Evolutionary conservation across 345 rosid species (phyloP).

Genomic region (Hypericum perforatum): DNA sequence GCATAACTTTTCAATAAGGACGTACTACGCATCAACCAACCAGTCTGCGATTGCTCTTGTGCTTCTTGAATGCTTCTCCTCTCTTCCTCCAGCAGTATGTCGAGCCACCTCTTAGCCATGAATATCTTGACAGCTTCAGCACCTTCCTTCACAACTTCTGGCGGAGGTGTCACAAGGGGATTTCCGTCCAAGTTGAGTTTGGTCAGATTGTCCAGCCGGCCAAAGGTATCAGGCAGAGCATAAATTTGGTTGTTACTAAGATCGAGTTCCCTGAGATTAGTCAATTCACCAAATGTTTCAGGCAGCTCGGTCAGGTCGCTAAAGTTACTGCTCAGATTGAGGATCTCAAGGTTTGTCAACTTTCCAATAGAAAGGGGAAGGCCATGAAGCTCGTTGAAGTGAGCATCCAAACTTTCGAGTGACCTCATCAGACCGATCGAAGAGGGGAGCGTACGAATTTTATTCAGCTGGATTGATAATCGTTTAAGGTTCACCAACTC

Average conservation of each 20-base stretch:
- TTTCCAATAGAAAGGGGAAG: slow-evolving; percentile 55
- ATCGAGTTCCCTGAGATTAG: slow-evolving; percentile 71
- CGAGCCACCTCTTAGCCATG: slow-evolving; percentile 74
- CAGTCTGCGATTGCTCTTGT: slow-evolving; percentile 39
- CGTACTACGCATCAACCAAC: slow-evolving; percentile 79
- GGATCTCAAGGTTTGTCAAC: slow-evolving; percentile 60
- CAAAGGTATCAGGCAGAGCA: slow-evolving; percentile 73
- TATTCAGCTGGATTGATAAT: too few relatives aligned
- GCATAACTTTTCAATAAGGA: slow-evolving; percentile 57
- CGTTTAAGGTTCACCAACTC: too few relatives aligned
- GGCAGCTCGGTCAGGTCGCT: slow-evolving; percentile 71
- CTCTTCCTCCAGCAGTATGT: slow-evolving; percentile 64
- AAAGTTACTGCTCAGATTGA: slow-evolving; percentile 68
- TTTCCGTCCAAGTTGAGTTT: slow-evolving; percentile 65
- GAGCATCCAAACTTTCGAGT: slow-evolving; percentile 58
- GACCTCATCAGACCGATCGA: slow-evolving; percentile 28
- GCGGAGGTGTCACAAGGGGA: slow-evolving; percentile 64
- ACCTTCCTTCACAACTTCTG: slow-evolving; percentile 52
- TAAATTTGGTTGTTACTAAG: slow-evolving; percentile 84
- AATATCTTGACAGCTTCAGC: slow-evolving; percentile 57
- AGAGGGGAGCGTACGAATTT: too few relatives aligned
- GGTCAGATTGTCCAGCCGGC: slow-evolving; percentile 57
- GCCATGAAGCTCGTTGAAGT: slow-evolving; percentile 67
- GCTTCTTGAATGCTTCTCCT: slow-evolving; percentile 35
- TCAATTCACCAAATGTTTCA: slow-evolving; percentile 61